phyloP scores from a whole-genome alignment of 2,329 filamentous ascomycete genomes.

The Aquanectria penicillioides region DNA sequence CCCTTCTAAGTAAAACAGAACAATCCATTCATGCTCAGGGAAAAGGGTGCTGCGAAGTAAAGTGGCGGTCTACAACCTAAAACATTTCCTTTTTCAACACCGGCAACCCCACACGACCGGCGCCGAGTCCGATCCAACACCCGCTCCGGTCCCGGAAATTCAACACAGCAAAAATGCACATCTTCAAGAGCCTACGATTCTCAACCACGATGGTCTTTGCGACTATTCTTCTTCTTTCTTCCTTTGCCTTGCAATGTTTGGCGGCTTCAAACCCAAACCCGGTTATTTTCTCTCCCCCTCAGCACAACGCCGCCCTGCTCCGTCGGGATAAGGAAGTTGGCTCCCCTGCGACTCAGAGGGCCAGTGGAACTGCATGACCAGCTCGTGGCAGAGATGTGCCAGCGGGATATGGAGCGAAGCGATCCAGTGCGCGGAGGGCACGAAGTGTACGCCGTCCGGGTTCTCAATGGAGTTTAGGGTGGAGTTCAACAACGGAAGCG shows the following conservation, averaged over 20 bases:
- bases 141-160: slow-evolving; percentile 6
- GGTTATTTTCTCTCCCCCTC: background rate
- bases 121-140: slow-evolving; percentile 25
- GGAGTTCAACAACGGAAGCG: slow-evolving; percentile 9
- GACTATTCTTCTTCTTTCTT: slow-evolving; percentile 22
- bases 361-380: slow-evolving; percentile 65
- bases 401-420: slow-evolving; percentile 57
- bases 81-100: slow-evolving; percentile 19
- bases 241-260: slow-evolving; percentile 8
- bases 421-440: slow-evolving; percentile 56
- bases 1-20: no score
- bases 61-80: slow-evolving; percentile 3
- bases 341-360: slow-evolving; percentile 57
- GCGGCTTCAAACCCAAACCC: slow-evolving; percentile 13
- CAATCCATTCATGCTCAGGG: no score
- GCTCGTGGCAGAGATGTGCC: slow-evolving; percentile 61
- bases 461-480: slow-evolving; percentile 38
- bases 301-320: slow-evolving; percentile 11
- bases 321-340: slow-evolving; percentile 46
- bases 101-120: slow-evolving; percentile 16
- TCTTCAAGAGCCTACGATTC: slow-evolving; percentile 1
- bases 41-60: background rate
- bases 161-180: slow-evolving; percentile 22
- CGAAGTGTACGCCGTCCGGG: slow-evolving; percentile 56
- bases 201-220: slow-evolving; percentile 5